phyloP scores from a whole-genome alignment of 1,284 basidiomycete species.

The Malassezia pachydermatis region DNA sequence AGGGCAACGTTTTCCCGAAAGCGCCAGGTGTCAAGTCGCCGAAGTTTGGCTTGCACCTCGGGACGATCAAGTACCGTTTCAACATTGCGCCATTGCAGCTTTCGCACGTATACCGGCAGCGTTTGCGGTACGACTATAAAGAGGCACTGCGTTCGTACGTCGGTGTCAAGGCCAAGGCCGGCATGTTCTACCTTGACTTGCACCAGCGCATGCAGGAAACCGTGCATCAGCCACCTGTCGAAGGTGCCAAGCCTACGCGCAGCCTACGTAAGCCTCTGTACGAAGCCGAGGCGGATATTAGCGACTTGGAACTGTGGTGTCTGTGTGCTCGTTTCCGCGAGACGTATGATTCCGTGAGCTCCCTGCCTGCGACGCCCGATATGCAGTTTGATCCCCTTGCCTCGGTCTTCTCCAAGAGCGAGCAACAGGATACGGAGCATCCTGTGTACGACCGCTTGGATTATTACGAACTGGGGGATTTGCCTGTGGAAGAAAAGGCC shows the following conservation, averaged over 20 bases:
- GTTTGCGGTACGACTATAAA: constrained; percentile 63
- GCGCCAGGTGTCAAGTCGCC: constrained; percentile 59
- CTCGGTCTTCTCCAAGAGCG: constrained; percentile 65
- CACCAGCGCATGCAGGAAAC: constrained; percentile 82
- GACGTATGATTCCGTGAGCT: constrained; percentile 16
- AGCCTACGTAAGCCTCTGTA: constrained; percentile 72
- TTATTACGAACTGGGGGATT: constrained; percentile 65
- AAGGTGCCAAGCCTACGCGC: constrained; percentile 4
- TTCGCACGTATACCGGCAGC: constrained; percentile 76
- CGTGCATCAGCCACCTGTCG: constrained; percentile 46
- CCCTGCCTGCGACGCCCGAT: constrained; percentile 20
- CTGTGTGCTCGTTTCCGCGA: constrained; percentile 62
- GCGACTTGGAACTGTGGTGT: constrained; percentile 67
- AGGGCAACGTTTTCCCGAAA: constrained; percentile 69
- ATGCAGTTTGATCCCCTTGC: constrained; percentile 59
- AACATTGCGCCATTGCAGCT: constrained; percentile 69
- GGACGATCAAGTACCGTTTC: constrained; percentile 85
- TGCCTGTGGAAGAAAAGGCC: constrained; percentile 54
- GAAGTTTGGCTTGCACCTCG: constrained; percentile 78
- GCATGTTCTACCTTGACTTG: constrained; percentile 74
- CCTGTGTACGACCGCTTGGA: constrained; percentile 60
- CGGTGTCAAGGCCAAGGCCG: constrained; percentile 71
- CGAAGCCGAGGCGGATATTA: constrained; percentile 75
- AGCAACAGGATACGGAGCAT: constrained; percentile 52
- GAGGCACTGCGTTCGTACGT: constrained; percentile 69